Base-by-base conservation (phyloP, 192 early-diverging fungal species). In the Coemansia nantahalensis region DNA sequence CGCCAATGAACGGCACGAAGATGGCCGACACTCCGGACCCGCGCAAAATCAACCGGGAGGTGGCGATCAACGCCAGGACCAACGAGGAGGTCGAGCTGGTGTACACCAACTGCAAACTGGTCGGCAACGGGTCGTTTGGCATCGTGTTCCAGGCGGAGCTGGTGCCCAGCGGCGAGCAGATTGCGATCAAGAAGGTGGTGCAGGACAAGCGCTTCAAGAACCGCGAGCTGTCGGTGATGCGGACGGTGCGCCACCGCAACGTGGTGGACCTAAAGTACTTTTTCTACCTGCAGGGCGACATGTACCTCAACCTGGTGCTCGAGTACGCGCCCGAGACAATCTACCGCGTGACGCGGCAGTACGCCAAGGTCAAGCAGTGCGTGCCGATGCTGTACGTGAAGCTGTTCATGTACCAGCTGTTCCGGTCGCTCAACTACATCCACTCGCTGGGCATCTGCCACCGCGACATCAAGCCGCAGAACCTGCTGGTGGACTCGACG, bases 391-490 rank as follows among this genome's bases (percentile, higher is more conserved):
- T 93, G n/a, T 82, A 82, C 49, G 89, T 99, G 58, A 97, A 99
- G 86, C 79, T 97, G 45, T 99, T 94, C 79, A 96, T 97, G 88
- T 99, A 99, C 78, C 96, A 99, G 68, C 75, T 97, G 45, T 93
- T 96, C 85, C 80, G 96, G 56, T 91, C 94, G 62, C 79, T 99
- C 44, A 92, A 93, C 41, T 99, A 96, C 68, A 92, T 92, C 65
- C 96, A 99, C 70, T 85, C 90, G 35, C 78, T 95, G 41, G 96
- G 95, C 21, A 97, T 99, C 59, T 99, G 96, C 79, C 96, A 99
- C 62, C 86, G 96, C 54, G 96, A 99, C 70, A 97, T 99, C 65
- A 99, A 99, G 78, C 96, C 96, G 47, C 96, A 97, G 74, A 99
- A 99, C 68, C 72, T 99, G 70, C 80, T 99, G 45, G 79, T 99